phyloP scores from a whole-genome alignment of 1,139 yeast species.

The Pichia sp. region DNA sequence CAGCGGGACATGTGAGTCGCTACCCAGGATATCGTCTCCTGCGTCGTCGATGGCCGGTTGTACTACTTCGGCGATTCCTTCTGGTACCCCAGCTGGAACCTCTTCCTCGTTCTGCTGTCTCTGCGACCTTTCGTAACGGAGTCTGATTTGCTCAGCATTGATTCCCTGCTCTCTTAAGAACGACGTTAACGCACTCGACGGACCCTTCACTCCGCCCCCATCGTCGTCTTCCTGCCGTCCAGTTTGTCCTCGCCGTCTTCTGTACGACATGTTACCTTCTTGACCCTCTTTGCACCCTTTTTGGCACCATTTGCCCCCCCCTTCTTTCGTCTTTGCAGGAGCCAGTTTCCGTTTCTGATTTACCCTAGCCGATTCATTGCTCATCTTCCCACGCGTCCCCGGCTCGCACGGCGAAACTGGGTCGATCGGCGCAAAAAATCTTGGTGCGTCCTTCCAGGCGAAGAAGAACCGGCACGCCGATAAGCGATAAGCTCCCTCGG shows the following conservation, averaged over 20 bases:
- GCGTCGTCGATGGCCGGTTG: not conserved
- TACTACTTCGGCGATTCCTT: slow-evolving; percentile 1
- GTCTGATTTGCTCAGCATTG: slow-evolving; percentile 71
- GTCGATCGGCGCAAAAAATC: not conserved
- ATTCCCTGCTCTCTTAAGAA: slow-evolving; percentile 67
- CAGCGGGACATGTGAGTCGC: not conserved
- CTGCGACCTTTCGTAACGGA: slow-evolving; percentile 45
- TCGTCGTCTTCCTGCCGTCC: not conserved
- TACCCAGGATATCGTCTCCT: not conserved
- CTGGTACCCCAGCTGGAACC: slow-evolving; percentile 15
- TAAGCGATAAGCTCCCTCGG: not conserved
- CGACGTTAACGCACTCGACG: not conserved
- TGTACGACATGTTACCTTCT: not conserved
- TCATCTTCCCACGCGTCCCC: not conserved
- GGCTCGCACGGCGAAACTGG: not conserved
- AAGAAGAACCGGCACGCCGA: not conserved
- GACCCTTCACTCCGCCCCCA: not conserved
- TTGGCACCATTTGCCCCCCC: not conserved
- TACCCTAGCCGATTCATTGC: not conserved
- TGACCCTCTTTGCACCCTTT: not conserved
- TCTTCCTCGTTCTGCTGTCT: slow-evolving; percentile 20
- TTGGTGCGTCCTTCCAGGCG: no score
- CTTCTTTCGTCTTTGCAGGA: not conserved
- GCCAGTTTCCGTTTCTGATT: not conserved
- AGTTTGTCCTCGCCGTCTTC: not conserved